These are phyloP conservation scores for Zelonia costaricensis DNA, from an alignment of 208 protist species.

Conservation along the genomic window DNA sequence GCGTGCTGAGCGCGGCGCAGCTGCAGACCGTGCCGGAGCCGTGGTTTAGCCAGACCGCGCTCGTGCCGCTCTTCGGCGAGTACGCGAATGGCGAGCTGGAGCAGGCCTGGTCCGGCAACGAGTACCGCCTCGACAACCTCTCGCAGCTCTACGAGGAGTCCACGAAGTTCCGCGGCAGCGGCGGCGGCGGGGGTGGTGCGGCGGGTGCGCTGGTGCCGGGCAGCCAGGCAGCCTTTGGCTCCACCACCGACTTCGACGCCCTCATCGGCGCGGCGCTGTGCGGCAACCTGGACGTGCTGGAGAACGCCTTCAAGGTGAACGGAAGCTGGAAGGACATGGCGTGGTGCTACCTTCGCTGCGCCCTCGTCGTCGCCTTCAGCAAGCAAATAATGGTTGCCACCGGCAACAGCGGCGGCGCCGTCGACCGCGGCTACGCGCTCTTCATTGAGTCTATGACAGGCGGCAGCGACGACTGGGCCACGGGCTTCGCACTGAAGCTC, in stretches of 20 bases:
- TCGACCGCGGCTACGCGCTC: constrained; percentile 28
- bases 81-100: constrained; percentile 75
- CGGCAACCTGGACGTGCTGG: constrained; percentile 68
- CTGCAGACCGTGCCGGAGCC: constrained; percentile 77
- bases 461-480: constrained; percentile 57
- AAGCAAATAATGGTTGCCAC: constrained; percentile 53
- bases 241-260: constrained; percentile 28
- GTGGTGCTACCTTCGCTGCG: constrained; percentile 78
- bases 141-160: constrained; percentile 77
- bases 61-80: constrained; percentile 84
- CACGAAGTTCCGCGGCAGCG: constrained; percentile 15
- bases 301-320: constrained; percentile 52
- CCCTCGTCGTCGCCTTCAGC: constrained; percentile 71
- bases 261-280: constrained; percentile 75
- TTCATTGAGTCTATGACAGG: constrained; percentile 41
- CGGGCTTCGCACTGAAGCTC: constrained; percentile 37
- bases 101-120: constrained; percentile 64
- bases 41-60: constrained; percentile 56
- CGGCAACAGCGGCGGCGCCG: constrained; percentile 17
- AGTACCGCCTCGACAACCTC: constrained; percentile 71
- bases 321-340: constrained; percentile 63
- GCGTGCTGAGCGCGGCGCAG: constrained; percentile 73
- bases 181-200: constrained; percentile 3
- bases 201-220: background rate
- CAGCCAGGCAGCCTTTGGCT: too few species aligned